These are phyloP conservation scores for Macrotyloma uniflorum DNA, from an alignment of 306 rosid species.

Conservation along the genomic window DNA sequence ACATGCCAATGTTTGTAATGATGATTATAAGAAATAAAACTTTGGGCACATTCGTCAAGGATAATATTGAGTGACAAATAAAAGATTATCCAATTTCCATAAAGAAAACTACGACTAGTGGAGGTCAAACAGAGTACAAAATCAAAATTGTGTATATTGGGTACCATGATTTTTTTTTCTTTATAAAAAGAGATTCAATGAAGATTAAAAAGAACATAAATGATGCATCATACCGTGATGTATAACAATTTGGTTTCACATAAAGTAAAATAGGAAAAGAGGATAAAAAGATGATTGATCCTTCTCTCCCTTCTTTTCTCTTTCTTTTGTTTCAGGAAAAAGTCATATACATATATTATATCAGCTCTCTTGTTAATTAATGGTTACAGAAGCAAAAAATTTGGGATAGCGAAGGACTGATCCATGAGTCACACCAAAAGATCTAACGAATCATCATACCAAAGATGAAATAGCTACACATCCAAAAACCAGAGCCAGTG, in stretches of 20 bases:
- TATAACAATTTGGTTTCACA: conserved; percentile 14
- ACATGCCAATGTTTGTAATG: not conserved
- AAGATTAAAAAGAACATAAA: conserved; percentile 1
- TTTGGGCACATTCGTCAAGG: not conserved
- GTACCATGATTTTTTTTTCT: not conserved
- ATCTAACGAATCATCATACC: conserved; percentile 55
- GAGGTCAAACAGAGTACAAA: conserved; percentile 16
- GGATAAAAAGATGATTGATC: conserved; percentile 11
- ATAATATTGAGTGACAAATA: conserved; percentile 11
- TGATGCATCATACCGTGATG: conserved; percentile 20
- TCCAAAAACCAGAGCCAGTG: conserved; percentile 90
- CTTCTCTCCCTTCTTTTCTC: conserved; percentile 4
- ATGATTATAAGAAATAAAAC: conserved; percentile 22
- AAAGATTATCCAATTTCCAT: conserved; percentile 25
- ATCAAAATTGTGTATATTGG: conserved; percentile 8
- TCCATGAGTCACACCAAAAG: conserved; percentile 39
- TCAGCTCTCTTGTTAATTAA: conserved; percentile 25
- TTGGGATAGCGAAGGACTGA: conserved; percentile 12
- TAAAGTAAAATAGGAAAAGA: not conserved
- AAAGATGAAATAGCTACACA: conserved; percentile 82
- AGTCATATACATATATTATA: not conserved
- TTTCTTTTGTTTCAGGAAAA: conserved; percentile 11
- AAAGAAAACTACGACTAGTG: conserved; percentile 27
- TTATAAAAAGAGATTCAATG: not conserved
- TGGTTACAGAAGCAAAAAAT: conserved; percentile 6